A percentile compares a stretch with the other conserved stretches of the same genome.
These are phyloP conservation scores for Nakazawaea wickerhamii DNA, from an alignment of 805 yeast genomes.

Conservation along the genomic window DNA sequence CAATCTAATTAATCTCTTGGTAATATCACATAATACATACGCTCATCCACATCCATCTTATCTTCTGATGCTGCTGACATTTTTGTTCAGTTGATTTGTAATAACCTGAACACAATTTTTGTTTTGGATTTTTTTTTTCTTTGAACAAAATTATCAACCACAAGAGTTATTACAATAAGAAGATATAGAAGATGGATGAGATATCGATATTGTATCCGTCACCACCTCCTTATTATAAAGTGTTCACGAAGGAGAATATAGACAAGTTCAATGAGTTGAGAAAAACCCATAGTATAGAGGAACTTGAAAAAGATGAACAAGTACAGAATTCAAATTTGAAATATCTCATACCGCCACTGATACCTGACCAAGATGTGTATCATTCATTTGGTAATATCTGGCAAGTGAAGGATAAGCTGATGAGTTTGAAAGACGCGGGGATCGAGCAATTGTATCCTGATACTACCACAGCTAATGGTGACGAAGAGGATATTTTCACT, in stretches of 20 bases:
- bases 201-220: conserved; percentile 84
- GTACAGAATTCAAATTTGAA: conserved; percentile 34
- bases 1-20: background rate
- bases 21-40: background rate
- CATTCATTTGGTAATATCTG: conserved; percentile 88
- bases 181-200: conserved; percentile 19
- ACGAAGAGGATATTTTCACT: conserved; percentile 34
- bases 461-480: conserved; percentile 16
- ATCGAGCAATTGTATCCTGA: conserved; percentile 62
- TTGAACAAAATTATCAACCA: too few species aligned
- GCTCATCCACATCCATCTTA: conserved; percentile 9
- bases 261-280: conserved; percentile 30
- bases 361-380: conserved; percentile 61
- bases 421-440: conserved; percentile 71
- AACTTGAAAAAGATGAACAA: conserved; percentile 15
- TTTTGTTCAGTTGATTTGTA: background rate
- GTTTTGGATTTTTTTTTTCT: background rate
- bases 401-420: conserved; percentile 75
- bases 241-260: conserved; percentile 68
- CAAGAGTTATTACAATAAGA: background rate
- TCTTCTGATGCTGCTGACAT: conserved; percentile 6
- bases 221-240: conserved; percentile 80
- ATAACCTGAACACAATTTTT: conserved; percentile 1
- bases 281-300: conserved; percentile 20
- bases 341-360: conserved; percentile 59